Evolutionary conservation across 805 yeast species (phyloP).

Genomic region (Wickerhamiella azymoides): DNA sequence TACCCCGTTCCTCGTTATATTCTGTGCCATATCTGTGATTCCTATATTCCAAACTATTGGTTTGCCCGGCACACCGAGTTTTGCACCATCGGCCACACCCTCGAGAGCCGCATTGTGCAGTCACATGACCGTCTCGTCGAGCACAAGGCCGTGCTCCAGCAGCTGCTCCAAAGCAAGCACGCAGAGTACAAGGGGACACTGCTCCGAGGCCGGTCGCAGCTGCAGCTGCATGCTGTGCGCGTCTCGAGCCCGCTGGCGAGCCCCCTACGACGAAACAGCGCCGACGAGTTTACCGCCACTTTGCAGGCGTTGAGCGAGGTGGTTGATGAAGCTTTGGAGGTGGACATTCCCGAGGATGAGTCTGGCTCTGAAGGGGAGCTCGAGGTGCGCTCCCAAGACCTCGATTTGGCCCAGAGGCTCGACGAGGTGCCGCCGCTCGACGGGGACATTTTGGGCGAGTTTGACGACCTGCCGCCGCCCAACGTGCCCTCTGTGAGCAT

Average conservation of each 20-base stretch:
- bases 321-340: slow-evolving; percentile 13
- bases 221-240: slow-evolving; percentile 9
- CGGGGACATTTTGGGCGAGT: too few relatives aligned
- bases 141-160: slow-evolving; percentile 39
- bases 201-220: neutral
- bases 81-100: slow-evolving; percentile 73
- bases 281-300: neutral
- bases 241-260: slow-evolving; percentile 20
- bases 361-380: too few relatives aligned
- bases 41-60: slow-evolving; percentile 91
- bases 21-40: slow-evolving; percentile 86
- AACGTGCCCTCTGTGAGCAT: too few relatives aligned
- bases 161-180: slow-evolving; percentile 15
- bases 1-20: slow-evolving; percentile 71
- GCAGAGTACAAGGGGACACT: slow-evolving; percentile 4
- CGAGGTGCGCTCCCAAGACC: too few relatives aligned
- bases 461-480: too few relatives aligned
- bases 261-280: neutral
- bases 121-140: slow-evolving; percentile 67
- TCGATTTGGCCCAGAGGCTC: too few relatives aligned
- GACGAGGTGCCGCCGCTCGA: too few relatives aligned
- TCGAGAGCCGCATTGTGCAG: slow-evolving; percentile 59
- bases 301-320: slow-evolving; percentile 6
- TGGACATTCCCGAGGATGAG: slow-evolving; percentile 16
- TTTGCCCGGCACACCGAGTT: slow-evolving; percentile 79